Base-by-base conservation (phyloP, 192 early-diverging fungal species). In the Entomortierella beljakovae region DNA sequence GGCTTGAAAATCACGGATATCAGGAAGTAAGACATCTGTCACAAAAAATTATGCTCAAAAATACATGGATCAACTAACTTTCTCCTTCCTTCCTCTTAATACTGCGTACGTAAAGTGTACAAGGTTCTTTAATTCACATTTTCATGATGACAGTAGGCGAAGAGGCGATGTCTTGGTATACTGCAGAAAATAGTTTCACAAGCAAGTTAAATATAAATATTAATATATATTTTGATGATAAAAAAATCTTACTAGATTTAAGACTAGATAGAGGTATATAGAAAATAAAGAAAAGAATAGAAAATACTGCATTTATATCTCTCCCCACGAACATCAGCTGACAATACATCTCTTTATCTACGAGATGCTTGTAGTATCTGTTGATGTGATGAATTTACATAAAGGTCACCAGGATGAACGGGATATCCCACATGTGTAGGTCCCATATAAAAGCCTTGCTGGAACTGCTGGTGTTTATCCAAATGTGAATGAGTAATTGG, bases 51-150 rank as follows among this genome's bases (percentile, higher is more conserved):
- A n/a, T n/a, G n/a, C n/a, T n/a, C n/a, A n/a, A n/a, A n/a, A n/a
- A n/a, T n/a, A n/a, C n/a, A n/a, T n/a, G n/a, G n/a, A n/a, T n/a
- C n/a, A 33, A 22, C 11, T 25, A 52, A 40, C 32, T 18, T 38
- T 20, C n/a, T 28, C 48, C 25, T 23, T 35, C 32, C 16, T 46
- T 4, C 4, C 3, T 18, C 6, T 13, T 38, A 38, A 25, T 25
- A 53, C 25, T 25, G 37, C 3, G 28, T 23, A 7, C 0, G 0
- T 20, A n/a, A 53, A 96, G 87, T 90, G 90, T 53, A 73, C 86
- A 28, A 83, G 95, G 49, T 97, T 99, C 71, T 99, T 99, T 72
- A 99, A 99, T 72, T 90, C 90, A 13, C 95, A 97, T 72, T 94
- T 94, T 56, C 90, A 89, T 77, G 92, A 92, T 46, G 97, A 99